These are phyloP conservation scores for Nematodospora valgi DNA, from an alignment of 805 yeast genomes.

Conservation along the genomic window DNA sequence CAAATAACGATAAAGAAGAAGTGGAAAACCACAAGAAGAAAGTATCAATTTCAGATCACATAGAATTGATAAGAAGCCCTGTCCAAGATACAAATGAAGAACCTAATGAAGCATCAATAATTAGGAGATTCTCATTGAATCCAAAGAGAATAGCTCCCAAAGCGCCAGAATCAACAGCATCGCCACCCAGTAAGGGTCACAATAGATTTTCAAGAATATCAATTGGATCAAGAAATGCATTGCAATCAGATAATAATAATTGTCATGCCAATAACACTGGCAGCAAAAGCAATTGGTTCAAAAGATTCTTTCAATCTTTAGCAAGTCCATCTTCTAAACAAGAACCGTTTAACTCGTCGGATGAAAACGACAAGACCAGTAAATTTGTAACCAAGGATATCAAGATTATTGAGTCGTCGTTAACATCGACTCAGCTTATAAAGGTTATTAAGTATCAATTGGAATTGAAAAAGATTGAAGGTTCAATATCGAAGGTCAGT, in stretches of 20 bases:
- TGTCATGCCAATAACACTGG: slow-evolving; percentile 3
- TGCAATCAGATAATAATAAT: not conserved
- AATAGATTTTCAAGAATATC: slow-evolving; percentile 38
- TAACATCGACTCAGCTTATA: slow-evolving; percentile 28
- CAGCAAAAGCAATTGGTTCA: slow-evolving; percentile 35
- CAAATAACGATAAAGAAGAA: not conserved
- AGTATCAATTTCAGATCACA: not conserved
- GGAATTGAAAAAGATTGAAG: slow-evolving; percentile 47
- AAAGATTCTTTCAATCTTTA: slow-evolving; percentile 30
- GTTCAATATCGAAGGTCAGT: slow-evolving; percentile 41
- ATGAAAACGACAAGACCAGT: slow-evolving; percentile 1
- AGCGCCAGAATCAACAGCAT: slow-evolving; percentile 20
- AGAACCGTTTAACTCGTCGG: not conserved
- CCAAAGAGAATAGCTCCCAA: slow-evolving; percentile 40
- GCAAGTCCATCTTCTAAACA: slow-evolving; percentile 8
- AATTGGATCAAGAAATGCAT: slow-evolving; percentile 10
- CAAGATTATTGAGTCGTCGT: slow-evolving; percentile 30
- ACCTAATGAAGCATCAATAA: slow-evolving; percentile 13
- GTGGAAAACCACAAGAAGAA: not conserved
- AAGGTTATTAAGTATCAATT: slow-evolving; percentile 38
- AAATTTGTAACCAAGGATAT: slow-evolving; percentile 18
- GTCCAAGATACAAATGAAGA: slow-evolving; percentile 4
- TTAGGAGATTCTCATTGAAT: slow-evolving; percentile 28
- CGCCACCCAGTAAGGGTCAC: slow-evolving; percentile 10
- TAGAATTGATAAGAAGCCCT: not conserved